A percentile compares a stretch with the other conserved stretches of the same genome.
Conservation (phyloP, 331 rosid species). For the Prunus yedoensis region DNA sequence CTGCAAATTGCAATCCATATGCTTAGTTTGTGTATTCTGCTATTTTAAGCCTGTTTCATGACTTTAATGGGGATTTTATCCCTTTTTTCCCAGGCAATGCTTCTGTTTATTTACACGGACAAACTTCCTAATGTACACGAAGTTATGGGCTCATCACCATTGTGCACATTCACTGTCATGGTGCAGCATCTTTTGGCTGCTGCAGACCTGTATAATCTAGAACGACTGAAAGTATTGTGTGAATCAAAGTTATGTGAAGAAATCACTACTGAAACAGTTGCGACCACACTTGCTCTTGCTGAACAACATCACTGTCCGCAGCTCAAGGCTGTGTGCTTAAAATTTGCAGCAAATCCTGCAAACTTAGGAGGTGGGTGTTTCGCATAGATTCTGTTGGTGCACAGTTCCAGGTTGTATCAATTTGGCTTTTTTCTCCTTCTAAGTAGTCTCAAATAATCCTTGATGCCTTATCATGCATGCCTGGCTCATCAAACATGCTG, state of each 20-base stretch:
- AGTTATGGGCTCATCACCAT: slow-evolving; percentile 54
- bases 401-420: slow-evolving; percentile 29
- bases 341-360: slow-evolving; percentile 69
- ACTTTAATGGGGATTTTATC: slow-evolving; percentile 9
- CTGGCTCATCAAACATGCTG: not conserved
- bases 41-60: slow-evolving; percentile 19
- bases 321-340: slow-evolving; percentile 80
- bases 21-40: not conserved
- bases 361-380: slow-evolving; percentile 83
- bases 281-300: slow-evolving; percentile 85
- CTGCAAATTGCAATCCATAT: not conserved
- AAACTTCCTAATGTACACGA: slow-evolving; percentile 65
- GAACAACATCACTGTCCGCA: slow-evolving; percentile 89
- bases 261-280: slow-evolving; percentile 70
- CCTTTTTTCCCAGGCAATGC: slow-evolving; percentile 70
- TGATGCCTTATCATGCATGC: slow-evolving; percentile 19
- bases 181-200: slow-evolving; percentile 95
- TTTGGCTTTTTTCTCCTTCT: slow-evolving; percentile 19
- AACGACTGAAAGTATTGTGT: slow-evolving; percentile 75
- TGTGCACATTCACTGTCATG: slow-evolving; percentile 77
- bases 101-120: slow-evolving; percentile 79
- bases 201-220: slow-evolving; percentile 87
- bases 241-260: slow-evolving; percentile 82
- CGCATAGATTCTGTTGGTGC: slow-evolving; percentile 31
- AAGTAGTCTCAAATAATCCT: slow-evolving; percentile 16